Base-by-base conservation (phyloP, 257 asterid genomes). In the Cinchona pubescens region DNA sequence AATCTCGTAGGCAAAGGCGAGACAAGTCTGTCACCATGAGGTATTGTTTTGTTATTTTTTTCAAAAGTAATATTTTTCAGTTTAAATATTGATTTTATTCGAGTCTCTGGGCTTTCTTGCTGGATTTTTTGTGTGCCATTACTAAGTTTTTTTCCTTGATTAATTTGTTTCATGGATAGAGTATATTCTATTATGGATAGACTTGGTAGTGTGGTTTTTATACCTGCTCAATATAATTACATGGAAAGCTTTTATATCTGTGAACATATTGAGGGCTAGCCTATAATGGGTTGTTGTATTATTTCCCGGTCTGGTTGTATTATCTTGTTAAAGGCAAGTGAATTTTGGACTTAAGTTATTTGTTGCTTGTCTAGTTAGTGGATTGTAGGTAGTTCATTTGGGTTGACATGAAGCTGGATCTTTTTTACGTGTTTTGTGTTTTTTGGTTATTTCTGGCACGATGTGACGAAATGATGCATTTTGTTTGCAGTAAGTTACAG, bases 401-500 rank as follows among this genome's bases (percentile, higher is more conserved):
- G 21, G 7, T 30, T 30, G 56, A 25, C 12, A 27, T 27, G 64
- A 25, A 25, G 61, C 61, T 25, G 13, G 32, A 19, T 19, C 59
- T 3, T 53, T 53, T 51, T 51, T 5, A 25, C n/a, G n/a, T n/a
- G 58, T 5, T 29, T 32, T 23, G n/a, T 16, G 3, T 25, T 16
- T 5, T 13, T 66, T 53, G 0, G 37, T 7, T 29, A 35, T 32
- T 59, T 1, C 6, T 23, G 11, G 7, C 16, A 32, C 29, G 30
- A 16, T 8, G n/a, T 40, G 19, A 40, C 9, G 1, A 6, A 30
- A 12, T 9, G 27, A 18, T 56, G 29, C 0, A 32, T 79, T 48
- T 51, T 19, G 1, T 43, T 72, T 63, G 53, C 82, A 82, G 85
- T 70, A 82, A 82, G 82, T 67, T 82, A 23, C 85, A 82, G 78